These are phyloP conservation scores for Forsythia viridissima DNA, from an alignment of 257 asterid species.

Conservation along the genomic window DNA sequence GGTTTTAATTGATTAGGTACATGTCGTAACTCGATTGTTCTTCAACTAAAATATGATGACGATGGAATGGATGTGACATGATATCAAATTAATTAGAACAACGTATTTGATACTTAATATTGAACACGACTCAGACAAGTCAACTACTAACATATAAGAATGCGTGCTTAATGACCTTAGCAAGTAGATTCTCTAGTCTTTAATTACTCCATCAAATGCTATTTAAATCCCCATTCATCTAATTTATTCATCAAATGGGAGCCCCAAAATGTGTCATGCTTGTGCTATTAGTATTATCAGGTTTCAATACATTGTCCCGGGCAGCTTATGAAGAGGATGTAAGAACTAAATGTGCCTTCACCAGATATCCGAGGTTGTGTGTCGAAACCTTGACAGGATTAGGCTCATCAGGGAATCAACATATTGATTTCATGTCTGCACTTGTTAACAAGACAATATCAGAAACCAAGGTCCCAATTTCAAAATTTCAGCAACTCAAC, in stretches of 20 bases:
- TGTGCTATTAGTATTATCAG: background rate
- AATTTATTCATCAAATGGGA: slow-evolving; percentile 32
- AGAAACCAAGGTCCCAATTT: slow-evolving; percentile 31
- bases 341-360: slow-evolving; percentile 50
- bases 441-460: slow-evolving; percentile 53
- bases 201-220: too few relatives aligned
- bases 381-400: slow-evolving; percentile 38
- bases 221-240: background rate
- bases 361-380: slow-evolving; percentile 65
- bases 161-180: too few relatives aligned
- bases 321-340: slow-evolving; percentile 23
- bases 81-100: too few relatives aligned
- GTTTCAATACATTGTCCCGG: slow-evolving; percentile 10
- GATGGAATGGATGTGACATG: background rate
- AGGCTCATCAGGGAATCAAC: slow-evolving; percentile 20
- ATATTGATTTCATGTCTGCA: slow-evolving; percentile 36
- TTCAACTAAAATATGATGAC: background rate
- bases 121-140: too few relatives aligned
- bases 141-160: too few relatives aligned
- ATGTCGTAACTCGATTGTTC: background rate
- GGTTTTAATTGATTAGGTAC: too few relatives aligned
- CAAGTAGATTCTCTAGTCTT: too few relatives aligned
- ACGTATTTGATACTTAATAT: too few relatives aligned
- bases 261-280: slow-evolving; percentile 25
- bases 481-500: slow-evolving; percentile 28